A percentile compares a stretch with the other conserved stretches of the same genome.
phyloP scores from a whole-genome alignment of 805 yeast species.

The Saccharomyces mikatae region DNA sequence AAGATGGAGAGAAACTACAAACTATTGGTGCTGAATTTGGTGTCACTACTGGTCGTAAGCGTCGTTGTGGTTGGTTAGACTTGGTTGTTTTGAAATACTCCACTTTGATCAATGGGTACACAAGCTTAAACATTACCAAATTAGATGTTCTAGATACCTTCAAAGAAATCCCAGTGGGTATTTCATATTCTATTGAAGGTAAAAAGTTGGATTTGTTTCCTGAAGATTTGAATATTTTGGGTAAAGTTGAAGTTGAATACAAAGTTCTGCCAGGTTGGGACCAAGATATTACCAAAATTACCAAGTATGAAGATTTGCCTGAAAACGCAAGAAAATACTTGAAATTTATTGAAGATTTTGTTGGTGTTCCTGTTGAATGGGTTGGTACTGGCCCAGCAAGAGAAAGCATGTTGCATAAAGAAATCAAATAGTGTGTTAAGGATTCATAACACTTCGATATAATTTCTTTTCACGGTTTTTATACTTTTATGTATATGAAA shows the following conservation, averaged over 20 bases:
- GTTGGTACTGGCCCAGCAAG: constrained; percentile 98
- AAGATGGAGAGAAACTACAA: constrained; percentile 79
- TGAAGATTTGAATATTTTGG: constrained; percentile 76
- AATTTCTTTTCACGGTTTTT: not conserved
- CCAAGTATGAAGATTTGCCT: constrained; percentile 71
- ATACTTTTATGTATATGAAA: not conserved
- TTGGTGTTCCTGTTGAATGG: constrained; percentile 85
- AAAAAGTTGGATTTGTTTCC: constrained; percentile 75
- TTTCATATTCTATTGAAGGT: constrained; percentile 75
- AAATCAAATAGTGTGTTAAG: constrained; percentile 6
- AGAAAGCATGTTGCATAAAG: constrained; percentile 76
- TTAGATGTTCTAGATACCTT: constrained; percentile 90
- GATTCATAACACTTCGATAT: not conserved
- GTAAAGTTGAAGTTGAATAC: constrained; percentile 86
- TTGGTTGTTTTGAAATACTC: constrained; percentile 90
- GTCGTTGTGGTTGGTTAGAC: constrained; percentile 99
- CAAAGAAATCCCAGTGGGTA: constrained; percentile 80
- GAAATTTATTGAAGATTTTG: constrained; percentile 74
- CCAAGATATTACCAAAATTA: constrained; percentile 65
- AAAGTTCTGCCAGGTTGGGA: constrained; percentile 94
- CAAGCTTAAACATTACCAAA: constrained; percentile 88
- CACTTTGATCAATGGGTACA: constrained; percentile 87
- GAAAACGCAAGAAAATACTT: constrained; percentile 79
- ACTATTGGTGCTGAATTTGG: constrained; percentile 91
- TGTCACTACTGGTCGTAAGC: constrained; percentile 97